Conservation (phyloP, 2,329 filamentous ascomycete genomes). For the Passalora sequoiae region DNA sequence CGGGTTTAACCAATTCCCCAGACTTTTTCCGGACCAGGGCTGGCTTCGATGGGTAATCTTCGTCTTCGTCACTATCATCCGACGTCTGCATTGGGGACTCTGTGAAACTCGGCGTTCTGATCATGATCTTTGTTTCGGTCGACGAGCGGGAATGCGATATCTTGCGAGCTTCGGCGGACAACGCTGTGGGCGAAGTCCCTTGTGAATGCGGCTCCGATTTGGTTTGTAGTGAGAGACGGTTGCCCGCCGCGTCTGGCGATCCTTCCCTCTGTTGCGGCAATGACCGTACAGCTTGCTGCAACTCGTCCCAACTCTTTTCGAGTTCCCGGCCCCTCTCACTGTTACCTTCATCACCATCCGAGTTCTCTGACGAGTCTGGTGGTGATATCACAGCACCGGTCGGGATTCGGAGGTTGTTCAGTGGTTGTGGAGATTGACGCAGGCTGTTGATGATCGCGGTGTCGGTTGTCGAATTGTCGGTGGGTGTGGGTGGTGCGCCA, state of each 20-base stretch:
- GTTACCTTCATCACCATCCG: conserved; percentile 64
- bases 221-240: conserved; percentile 13
- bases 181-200: conserved; percentile 32
- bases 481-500: conserved; percentile 28
- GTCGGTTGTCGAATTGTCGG: conserved; percentile 25
- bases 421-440: conserved; percentile 76
- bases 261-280: conserved; percentile 62
- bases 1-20: conserved; percentile 89
- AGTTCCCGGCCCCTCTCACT: conserved; percentile 36
- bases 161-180: conserved; percentile 54
- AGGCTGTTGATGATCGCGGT: conserved; percentile 54
- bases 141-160: conserved; percentile 58
- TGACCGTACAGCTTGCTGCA: conserved; percentile 76
- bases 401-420: conserved; percentile 71
- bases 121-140: conserved; percentile 52
- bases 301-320: conserved; percentile 53
- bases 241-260: conserved; percentile 47
- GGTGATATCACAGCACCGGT: conserved; percentile 83
- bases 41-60: conserved; percentile 54
- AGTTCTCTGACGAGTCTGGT: conserved; percentile 75
- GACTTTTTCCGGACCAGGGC: conserved; percentile 97
- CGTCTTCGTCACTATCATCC: conserved; percentile 51
- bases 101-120: conserved; percentile 39
- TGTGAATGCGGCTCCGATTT: conserved; percentile 34
- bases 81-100: conserved; percentile 42